Evolutionary conservation across 2,329 filamentous ascomycete species (phyloP), one percentile per base, ranked within the genome.

Genomic region (Botrytis pseudocinerea): DNA sequence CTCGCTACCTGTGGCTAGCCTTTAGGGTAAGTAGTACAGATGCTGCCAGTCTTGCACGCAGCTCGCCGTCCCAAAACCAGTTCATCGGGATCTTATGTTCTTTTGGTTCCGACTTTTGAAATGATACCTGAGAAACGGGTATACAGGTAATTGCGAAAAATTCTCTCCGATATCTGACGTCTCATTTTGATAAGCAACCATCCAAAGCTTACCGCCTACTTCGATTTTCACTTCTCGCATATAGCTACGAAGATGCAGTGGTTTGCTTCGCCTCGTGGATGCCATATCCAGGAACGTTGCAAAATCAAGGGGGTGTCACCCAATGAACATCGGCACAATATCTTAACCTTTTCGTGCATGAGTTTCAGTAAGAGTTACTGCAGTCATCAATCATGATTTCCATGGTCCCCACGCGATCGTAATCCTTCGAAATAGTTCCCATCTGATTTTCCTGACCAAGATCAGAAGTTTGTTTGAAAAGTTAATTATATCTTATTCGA

Each of bases 1-100:
- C 44, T 72, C 51, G 28, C 40, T 48, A 54, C 46, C 38, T 72
- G 70, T 61, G 63, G 70, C 63, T 60, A 72, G 70, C 70, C 70
- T 65, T 69, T 61, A 44, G 28, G 42, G 60, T 32, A 40, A 38
- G 70, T 69, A 40, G 54, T 72, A 69, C 70, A 60, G 62, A 69
- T 72, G 35, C 44, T 60, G 64, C 63, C 70, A 72, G 63, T 59
- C 65, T 69, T 51, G 51, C 40, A 61, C n/a, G 70, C 70, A 72
- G 63, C 32, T 72, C 70, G 63, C 70, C 70, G 70, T 72, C 69
- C 51, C 59, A 72, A 68, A 72, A 61, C 70, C 70, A 72, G 54
- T 61, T 72, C 42, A 69, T 72, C 63, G 70, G 70, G 70, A 72
- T 72, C 48, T 59, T 28, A 72, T 57, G 42, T n/a, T 68, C 38